Evolutionary conservation across 2,329 filamentous ascomycete species (phyloP).

Genomic region (Scytalidium sp.): DNA sequence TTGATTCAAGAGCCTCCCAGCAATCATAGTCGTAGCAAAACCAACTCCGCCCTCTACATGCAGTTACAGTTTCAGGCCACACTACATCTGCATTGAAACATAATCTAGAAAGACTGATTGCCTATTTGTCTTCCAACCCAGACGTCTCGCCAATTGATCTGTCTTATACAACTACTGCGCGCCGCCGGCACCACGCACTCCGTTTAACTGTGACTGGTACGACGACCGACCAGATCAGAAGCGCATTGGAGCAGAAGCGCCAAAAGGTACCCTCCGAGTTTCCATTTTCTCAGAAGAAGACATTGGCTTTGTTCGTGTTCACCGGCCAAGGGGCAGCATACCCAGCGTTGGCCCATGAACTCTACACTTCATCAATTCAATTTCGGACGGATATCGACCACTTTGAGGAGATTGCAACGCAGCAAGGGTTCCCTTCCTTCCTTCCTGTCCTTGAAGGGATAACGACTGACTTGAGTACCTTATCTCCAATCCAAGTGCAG

Average conservation of each 20-base stretch:
- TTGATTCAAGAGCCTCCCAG: slow-evolving; percentile 19
- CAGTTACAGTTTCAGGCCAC: slow-evolving; percentile 46
- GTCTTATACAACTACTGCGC: slow-evolving; percentile 23
- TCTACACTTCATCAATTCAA: too few species aligned
- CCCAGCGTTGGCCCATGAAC: slow-evolving; percentile 29
- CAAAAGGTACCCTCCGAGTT: slow-evolving; percentile 5
- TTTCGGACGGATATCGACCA: slow-evolving; percentile 3
- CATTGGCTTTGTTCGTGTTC: slow-evolving; percentile 25
- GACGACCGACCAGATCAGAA: too few species aligned
- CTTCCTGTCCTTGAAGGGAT: slow-evolving; percentile 36
- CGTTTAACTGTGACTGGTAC: slow-evolving; percentile 44
- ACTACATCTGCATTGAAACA: slow-evolving; percentile 7
- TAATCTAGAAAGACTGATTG: slow-evolving; percentile 10
- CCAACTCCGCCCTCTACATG: slow-evolving; percentile 31
- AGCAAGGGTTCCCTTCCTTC: slow-evolving; percentile 3
- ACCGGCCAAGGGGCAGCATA: slow-evolving; percentile 34
- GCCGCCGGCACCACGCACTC: slow-evolving; percentile 56
- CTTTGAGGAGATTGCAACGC: slow-evolving; percentile 1
- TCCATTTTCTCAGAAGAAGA: too few species aligned
- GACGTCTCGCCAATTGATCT: slow-evolving; percentile 9
- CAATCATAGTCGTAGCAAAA: slow-evolving; percentile 31
- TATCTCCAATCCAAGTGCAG: slow-evolving; percentile 51
- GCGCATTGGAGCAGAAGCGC: background rate
- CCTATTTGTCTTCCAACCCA: slow-evolving; percentile 10
- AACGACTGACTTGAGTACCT: slow-evolving; percentile 40